These are phyloP conservation scores for Annona cherimola DNA, from an alignment of 164 flowering plant species.

Conservation along the genomic window DNA sequence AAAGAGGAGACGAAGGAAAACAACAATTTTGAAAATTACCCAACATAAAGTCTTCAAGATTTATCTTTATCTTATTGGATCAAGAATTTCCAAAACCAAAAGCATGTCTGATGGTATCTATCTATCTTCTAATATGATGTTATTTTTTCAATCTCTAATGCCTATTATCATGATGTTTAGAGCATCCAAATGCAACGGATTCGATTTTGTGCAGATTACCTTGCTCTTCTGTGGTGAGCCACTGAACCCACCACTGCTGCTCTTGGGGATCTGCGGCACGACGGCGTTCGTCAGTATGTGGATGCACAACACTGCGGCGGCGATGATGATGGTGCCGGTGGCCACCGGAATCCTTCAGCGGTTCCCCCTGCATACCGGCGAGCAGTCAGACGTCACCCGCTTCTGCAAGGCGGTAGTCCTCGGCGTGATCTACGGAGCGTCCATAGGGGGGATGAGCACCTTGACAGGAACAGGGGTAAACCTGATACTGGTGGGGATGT, in stretches of 20 bases:
- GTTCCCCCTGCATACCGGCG: constrained; percentile 33
- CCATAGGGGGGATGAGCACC: constrained; percentile 85
- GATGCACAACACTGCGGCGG: constrained; percentile 94
- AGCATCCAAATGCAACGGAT: too few species aligned
- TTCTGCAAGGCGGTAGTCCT: constrained; percentile 74
- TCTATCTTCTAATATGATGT: too few species aligned
- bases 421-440: constrained; percentile 67
- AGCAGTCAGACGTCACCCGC: constrained; percentile 21
- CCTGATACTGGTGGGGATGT: constrained; percentile 86
- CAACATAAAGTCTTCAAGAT: too few species aligned
- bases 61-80: too few species aligned
- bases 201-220: constrained; percentile 44
- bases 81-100: too few species aligned
- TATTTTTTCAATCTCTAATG: too few species aligned
- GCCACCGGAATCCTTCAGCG: constrained; percentile 85
- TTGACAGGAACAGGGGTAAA: constrained; percentile 95
- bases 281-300: constrained; percentile 93
- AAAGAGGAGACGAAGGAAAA: too few species aligned
- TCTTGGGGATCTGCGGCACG: constrained; percentile 81
- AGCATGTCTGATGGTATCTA: too few species aligned
- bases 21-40: too few species aligned
- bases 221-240: constrained; percentile 82
- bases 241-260: constrained; percentile 64
- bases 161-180: too few species aligned
- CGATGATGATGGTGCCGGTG: constrained; percentile 94